Base-by-base conservation (phyloP, 768 basidiomycete genomes). In the Podaxis sp. region DNA sequence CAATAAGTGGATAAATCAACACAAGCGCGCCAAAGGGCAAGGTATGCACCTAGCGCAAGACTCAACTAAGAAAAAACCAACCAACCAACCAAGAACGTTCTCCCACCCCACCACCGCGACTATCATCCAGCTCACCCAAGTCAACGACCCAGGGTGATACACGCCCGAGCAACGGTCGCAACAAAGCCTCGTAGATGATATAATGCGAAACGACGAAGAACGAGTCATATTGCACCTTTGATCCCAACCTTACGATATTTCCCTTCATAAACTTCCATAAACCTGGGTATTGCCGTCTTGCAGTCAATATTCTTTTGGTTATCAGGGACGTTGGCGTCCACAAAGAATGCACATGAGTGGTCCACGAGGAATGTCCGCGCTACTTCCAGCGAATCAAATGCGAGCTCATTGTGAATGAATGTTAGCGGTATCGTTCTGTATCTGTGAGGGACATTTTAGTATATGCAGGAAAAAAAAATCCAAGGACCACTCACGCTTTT, bases 221-320 rank as follows among this genome's bases (percentile, higher is more conserved):
- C 63, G 55, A 66, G 59, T 79, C 80, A 95, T 76, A 96, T 90
- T 71, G 95, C 94, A 68, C 96, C 96, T 80, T 87, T 95, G 75
- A 98, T 93, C 69, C 85, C 86, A 63, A 97, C 87, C 73, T 89
- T 93, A 66, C 89, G 83, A 73, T 93, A 94, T 75, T 89, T 94
- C 68, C 87, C 85, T 68, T 92, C 91, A 71, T 88, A 86, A 13
- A 82, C 84, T 66, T 85, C 82, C 22, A 79, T 75, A 62, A 98
- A 82, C 65, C 79, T 77, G 33, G 77, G 69, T 58, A 74, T 74
- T n/a, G 83, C 85, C 43, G 81, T 73, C 74, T 84, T 90, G 79
- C 90, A 93, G 64, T 94, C 90, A 63, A 94, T 69, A 43, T 80
- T 75, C 75, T 88, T 90, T 65, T 89, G 82, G 33, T 66, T 71